A percentile compares a stretch with the other conserved stretches of the same genome.
phyloP scores from a whole-genome alignment of 495 filamentous ascomycete species.

The Aspergillus bertholletiae region DNA sequence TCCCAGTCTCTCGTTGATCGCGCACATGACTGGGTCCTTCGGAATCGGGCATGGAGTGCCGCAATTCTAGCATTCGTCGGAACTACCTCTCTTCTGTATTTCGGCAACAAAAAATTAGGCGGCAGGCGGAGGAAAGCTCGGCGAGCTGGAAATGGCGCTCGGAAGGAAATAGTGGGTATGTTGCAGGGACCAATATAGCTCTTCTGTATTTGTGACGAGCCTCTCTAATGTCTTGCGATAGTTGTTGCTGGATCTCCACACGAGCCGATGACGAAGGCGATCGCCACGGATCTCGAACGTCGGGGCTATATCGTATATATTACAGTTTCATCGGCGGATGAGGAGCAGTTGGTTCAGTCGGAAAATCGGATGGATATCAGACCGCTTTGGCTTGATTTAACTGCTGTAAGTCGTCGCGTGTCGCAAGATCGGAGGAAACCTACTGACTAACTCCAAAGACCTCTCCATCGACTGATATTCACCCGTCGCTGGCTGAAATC shows the following conservation, averaged over 20 bases:
- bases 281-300: constrained; percentile 81
- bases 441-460: constrained; percentile 35
- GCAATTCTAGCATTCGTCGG: constrained; percentile 66
- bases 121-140: constrained; percentile 69
- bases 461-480: constrained; percentile 51
- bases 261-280: constrained; percentile 73
- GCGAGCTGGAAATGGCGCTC: constrained; percentile 75
- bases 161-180: constrained; percentile 77
- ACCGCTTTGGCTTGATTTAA: constrained; percentile 78
- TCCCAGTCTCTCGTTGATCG: constrained; percentile 37
- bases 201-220: background rate
- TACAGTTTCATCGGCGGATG: constrained; percentile 72
- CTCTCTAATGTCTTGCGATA: constrained; percentile 20
- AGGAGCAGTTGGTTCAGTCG: constrained; percentile 74
- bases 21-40: constrained; percentile 58
- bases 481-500: constrained; percentile 50
- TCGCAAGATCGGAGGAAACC: background rate
- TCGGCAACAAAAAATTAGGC: constrained; percentile 55
- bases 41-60: constrained; percentile 66
- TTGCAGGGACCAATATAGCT: background rate
- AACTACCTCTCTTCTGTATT: constrained; percentile 62
- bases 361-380: constrained; percentile 76
- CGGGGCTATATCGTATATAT: constrained; percentile 93
- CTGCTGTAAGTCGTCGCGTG: constrained; percentile 31
- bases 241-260: constrained; percentile 80